Percentiles rank a stretch among this genome's conserved stretches.
These are phyloP conservation scores for Paulownia fortunei DNA, from an alignment of 257 asterid species.

Conservation along the genomic window DNA sequence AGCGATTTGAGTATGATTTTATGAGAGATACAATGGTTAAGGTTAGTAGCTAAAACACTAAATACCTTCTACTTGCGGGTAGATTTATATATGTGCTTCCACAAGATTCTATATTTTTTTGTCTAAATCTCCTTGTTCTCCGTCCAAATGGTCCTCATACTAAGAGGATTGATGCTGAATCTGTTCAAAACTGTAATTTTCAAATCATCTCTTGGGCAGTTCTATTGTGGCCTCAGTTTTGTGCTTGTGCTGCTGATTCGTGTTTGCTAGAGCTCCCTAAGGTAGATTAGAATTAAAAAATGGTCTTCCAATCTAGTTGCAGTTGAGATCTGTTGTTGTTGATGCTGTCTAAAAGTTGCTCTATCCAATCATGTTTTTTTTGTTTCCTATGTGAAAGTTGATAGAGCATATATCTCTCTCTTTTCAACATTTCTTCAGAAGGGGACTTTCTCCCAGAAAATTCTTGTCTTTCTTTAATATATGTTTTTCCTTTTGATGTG, in stretches of 20 bases:
- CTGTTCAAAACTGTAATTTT: background rate
- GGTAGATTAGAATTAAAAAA: background rate
- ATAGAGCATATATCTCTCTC: slow-evolving; percentile 7
- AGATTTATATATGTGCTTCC: slow-evolving; percentile 17
- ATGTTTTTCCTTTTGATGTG: background rate
- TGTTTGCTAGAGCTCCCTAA: slow-evolving; percentile 18
- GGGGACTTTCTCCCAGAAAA: slow-evolving; percentile 4
- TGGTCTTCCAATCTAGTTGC: background rate
- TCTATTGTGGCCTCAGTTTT: background rate
- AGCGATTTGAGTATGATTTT: slow-evolving; percentile 87
- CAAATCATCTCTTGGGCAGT: background rate
- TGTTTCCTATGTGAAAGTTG: slow-evolving; percentile 11
- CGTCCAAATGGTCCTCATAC: background rate
- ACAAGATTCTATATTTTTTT: background rate
- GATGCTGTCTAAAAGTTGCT: slow-evolving; percentile 9
- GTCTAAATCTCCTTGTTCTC: slow-evolving; percentile 7
- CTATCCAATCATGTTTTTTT: slow-evolving; percentile 3
- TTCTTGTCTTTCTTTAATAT: background rate
- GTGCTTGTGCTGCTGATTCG: slow-evolving; percentile 25
- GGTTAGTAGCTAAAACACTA: slow-evolving; percentile 50
- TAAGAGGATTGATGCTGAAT: slow-evolving; percentile 2
- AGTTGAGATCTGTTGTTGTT: background rate
- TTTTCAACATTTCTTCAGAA: slow-evolving; percentile 4
- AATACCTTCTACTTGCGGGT: background rate
- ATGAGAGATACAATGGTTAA: slow-evolving; percentile 93